A percentile compares a stretch with the other conserved stretches of the same genome.
phyloP scores from a whole-genome alignment of 306 rosid species.

The Herpetospermum pedunculosum region DNA sequence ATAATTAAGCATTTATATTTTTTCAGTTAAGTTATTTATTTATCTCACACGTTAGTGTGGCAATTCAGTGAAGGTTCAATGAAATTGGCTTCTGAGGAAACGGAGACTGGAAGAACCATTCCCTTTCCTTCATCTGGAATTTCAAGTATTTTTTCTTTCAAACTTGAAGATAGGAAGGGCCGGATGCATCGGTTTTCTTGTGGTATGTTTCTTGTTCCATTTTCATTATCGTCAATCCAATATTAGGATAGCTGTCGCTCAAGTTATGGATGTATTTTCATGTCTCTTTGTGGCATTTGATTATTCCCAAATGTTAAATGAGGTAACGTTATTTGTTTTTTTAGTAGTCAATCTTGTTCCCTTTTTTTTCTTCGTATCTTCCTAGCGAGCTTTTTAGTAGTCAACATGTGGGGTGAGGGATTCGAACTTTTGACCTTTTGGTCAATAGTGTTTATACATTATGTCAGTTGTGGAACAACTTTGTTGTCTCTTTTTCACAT shows the following conservation, averaged over 20 bases:
- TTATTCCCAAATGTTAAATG: background rate
- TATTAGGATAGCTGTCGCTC: background rate
- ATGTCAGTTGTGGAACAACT: no score
- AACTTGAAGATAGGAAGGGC: slow-evolving; percentile 12
- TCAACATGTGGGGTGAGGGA: no score
- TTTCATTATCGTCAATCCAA: background rate
- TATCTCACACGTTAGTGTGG: background rate
- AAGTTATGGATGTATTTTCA: background rate
- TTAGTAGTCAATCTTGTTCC: background rate
- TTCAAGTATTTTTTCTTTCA: slow-evolving; percentile 6
- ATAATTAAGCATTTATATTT: background rate
- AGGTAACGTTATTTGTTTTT: no score
- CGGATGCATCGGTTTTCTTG: slow-evolving; percentile 14
- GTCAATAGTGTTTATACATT: no score
- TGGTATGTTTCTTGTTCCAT: slow-evolving; percentile 11
- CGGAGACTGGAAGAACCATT: slow-evolving; percentile 43
- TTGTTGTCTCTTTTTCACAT: no score
- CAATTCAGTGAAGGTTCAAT: slow-evolving; percentile 59
- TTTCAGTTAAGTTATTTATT: background rate
- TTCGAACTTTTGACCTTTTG: no score
- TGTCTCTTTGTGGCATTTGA: background rate
- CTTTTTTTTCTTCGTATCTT: background rate
- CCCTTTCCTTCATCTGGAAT: slow-evolving; percentile 23
- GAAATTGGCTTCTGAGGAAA: slow-evolving; percentile 65
- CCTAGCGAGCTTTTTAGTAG: background rate